Evolutionary conservation across 2,329 filamentous ascomycete species (phyloP).

Genomic region (Leptodontidium sp.): DNA sequence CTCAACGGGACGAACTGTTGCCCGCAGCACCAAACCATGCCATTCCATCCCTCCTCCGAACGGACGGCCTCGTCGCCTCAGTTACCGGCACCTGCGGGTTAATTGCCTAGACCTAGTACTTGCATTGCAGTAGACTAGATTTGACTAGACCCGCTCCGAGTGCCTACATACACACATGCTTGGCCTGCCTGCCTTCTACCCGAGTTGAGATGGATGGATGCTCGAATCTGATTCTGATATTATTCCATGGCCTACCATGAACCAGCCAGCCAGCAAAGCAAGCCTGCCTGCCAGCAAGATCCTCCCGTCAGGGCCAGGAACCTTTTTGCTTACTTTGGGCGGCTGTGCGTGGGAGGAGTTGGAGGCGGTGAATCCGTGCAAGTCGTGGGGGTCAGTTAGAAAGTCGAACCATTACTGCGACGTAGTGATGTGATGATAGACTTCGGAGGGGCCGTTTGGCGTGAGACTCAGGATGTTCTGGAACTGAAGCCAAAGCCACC

Average conservation of each 20-base stretch:
- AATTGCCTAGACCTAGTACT: conserved; percentile 1
- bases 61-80: conserved; percentile 7
- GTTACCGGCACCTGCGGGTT: conserved; percentile 32
- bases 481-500: neutral
- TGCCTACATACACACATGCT: neutral
- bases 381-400: neutral
- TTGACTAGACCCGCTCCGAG: conserved; percentile 2
- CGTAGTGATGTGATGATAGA: neutral
- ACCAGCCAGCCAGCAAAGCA: neutral
- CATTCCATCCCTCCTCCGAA: too few relatives aligned
- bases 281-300: neutral
- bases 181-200: neutral
- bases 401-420: neutral
- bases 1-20: conserved; percentile 29
- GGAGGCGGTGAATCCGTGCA: neutral
- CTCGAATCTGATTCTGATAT: conserved; percentile 4
- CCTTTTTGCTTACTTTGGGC: too few relatives aligned
- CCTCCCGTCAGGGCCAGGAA: neutral
- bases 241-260: neutral
- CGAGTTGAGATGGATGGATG: neutral
- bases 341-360: neutral
- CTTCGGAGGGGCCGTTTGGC: neutral
- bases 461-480: neutral
- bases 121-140: neutral
- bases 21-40: conserved; percentile 2